Percentiles rank a stretch among this genome's conserved stretches.
Conservation (phyloP, 441 rosid genomes). For the Eruca vesicaria region DNA sequence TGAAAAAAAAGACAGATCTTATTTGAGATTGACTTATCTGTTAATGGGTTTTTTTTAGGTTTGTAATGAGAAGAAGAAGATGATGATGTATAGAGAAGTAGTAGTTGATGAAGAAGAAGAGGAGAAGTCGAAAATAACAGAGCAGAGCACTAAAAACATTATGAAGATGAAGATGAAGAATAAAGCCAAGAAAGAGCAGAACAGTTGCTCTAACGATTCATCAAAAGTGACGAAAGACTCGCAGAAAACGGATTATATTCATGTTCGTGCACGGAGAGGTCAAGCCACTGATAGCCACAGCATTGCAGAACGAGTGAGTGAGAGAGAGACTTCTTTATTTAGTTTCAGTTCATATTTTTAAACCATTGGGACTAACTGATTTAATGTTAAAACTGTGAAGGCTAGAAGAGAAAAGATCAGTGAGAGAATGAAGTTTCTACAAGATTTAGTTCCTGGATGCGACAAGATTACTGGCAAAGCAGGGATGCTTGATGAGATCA, state of each 20-base stretch:
- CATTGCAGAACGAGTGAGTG: constrained; percentile 11
- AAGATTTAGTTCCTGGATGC: constrained; percentile 84
- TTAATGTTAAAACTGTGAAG: constrained; percentile 27
- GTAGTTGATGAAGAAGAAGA: background rate
- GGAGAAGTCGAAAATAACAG: constrained; percentile 32
- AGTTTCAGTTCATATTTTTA: background rate
- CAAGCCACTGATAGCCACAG: constrained; percentile 15
- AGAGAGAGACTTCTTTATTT: background rate
- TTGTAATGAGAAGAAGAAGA: background rate
- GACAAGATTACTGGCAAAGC: constrained; percentile 87
- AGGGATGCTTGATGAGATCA: constrained; percentile 87
- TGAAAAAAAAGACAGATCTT: background rate
- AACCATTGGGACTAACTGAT: background rate
- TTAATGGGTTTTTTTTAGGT: background rate
- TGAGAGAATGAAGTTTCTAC: constrained; percentile 74
- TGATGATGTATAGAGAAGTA: constrained; percentile 7
- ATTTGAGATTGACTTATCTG: background rate
- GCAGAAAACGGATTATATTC: constrained; percentile 74
- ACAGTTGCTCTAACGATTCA: constrained; percentile 29
- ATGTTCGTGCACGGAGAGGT: constrained; percentile 6
- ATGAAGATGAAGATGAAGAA: constrained; percentile 17
- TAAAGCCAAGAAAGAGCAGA: constrained; percentile 47
- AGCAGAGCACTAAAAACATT: constrained; percentile 7
- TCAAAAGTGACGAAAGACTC: constrained; percentile 40
- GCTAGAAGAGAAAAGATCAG: constrained; percentile 77